Evolutionary conservation across 345 rosid genomes (phyloP), one percentile per base, ranked within the genome.

Genomic region (Eutrema heterophyllum): DNA sequence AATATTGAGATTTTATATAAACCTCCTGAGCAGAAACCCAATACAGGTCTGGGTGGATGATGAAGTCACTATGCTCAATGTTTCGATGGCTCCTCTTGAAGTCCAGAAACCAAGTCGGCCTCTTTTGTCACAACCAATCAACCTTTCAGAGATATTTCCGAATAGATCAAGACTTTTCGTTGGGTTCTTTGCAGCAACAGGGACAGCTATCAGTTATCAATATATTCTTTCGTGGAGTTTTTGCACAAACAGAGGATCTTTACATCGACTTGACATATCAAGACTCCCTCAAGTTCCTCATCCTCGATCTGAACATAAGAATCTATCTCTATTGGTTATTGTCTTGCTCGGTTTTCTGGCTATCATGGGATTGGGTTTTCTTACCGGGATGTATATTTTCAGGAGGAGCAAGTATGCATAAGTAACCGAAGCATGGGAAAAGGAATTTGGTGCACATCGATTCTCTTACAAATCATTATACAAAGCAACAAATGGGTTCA

Each of bases 11-110:
- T 18, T 18, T 1, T 18, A 18, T 18, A 18, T n/a, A n/a, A 49
- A 61, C 41, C 82, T 91, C 9, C 39, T 38, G 6, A 83, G 85
- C 36, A 86, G 83, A 4, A 14, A 76, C 0, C 84, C 82, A 2
- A 75, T 85, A 66, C 91, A 86, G 71, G 75, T 74, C 3, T 89
- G 93, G 90, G 74, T 91, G 24, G 95, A 89, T 15, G 89, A 86
- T 65, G 77, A 83, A 66, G 71, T 46, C 54, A 81, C 33, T 68
- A 26, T 70, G 40, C 70, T 87, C 44, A 59, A 79, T 44, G 87
- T 89, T 29, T 76, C 86, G 0, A 10, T 86, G 40, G 86, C 89
- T 65, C 83, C 88, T 2, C 2, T 68, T 11, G 38, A 46, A 44
- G 10, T 46, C 2, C 16, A 36, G 14, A 83, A 84, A 45, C 93